Conservation (phyloP, 2,329 filamentous ascomycete genomes). For the Leptodontidium sp. region DNA sequence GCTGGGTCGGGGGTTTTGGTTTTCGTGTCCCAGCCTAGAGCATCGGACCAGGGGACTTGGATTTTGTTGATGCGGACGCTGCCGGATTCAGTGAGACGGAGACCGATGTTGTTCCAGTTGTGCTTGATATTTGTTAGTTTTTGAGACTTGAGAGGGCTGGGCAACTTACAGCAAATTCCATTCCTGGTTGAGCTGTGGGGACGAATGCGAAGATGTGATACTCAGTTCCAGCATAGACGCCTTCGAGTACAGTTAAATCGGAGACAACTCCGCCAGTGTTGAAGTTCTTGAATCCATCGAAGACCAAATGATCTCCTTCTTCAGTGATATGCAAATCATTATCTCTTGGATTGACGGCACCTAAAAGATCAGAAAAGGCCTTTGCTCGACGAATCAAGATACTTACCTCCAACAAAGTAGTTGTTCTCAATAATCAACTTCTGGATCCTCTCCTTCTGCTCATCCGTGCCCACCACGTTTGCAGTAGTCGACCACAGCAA, state of each 20-base stretch:
- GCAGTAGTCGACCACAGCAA: slow-evolving; percentile 69
- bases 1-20: slow-evolving; percentile 59
- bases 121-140: slow-evolving; percentile 46
- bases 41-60: slow-evolving; percentile 64
- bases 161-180: slow-evolving; percentile 55
- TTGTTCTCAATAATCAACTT: slow-evolving; percentile 68
- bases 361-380: slow-evolving; percentile 26
- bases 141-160: too few species aligned
- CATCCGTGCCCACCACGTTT: slow-evolving; percentile 64
- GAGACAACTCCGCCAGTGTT: slow-evolving; percentile 73
- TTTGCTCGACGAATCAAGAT: too few species aligned
- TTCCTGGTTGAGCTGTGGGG: slow-evolving; percentile 63
- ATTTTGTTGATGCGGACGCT: slow-evolving; percentile 67
- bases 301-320: slow-evolving; percentile 63
- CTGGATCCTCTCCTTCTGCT: slow-evolving; percentile 65
- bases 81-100: slow-evolving; percentile 70
- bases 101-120: slow-evolving; percentile 71
- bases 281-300: slow-evolving; percentile 71
- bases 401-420: slow-evolving; percentile 66
- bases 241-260: slow-evolving; percentile 71
- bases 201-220: slow-evolving; percentile 71
- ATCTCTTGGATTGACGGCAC: slow-evolving; percentile 72
- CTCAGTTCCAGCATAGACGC: slow-evolving; percentile 63
- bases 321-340: slow-evolving; percentile 64
- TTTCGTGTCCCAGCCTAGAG: slow-evolving; percentile 64